Evolutionary conservation across 1,284 basidiomycete genomes (phyloP).

Genomic region (Inonotus obliquus): DNA sequence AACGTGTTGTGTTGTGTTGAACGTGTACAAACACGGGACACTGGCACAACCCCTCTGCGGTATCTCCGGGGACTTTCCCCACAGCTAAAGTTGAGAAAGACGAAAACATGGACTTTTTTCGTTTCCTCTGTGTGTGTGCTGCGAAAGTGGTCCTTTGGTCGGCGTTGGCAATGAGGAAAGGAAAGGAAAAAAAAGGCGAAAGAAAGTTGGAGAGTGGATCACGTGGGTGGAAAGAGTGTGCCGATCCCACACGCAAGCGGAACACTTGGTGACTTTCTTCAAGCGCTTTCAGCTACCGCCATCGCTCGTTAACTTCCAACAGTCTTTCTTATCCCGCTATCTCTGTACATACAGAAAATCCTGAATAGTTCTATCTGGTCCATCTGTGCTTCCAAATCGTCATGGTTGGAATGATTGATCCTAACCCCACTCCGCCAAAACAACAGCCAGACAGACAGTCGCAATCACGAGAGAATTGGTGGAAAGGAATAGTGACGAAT

Average conservation of each 20-base stretch:
- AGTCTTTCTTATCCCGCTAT: neutral
- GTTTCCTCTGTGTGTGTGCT: conserved; percentile 65
- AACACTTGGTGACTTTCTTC: neutral
- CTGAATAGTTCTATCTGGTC: neutral
- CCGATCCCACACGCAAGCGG: neutral
- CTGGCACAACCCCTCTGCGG: conserved; percentile 46
- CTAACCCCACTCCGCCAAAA: neutral
- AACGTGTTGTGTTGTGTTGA: conserved; percentile 21
- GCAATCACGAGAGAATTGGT: conserved; percentile 2
- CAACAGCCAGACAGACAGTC: conserved; percentile 11
- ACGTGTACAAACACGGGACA: conserved; percentile 30
- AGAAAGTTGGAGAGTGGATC: neutral
- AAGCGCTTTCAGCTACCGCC: neutral
- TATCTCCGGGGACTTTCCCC: conserved; percentile 90
- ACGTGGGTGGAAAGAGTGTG: neutral
- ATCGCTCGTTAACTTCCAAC: neutral
- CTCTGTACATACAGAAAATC: neutral
- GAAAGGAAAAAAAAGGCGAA: conserved; percentile 25
- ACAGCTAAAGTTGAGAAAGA: conserved; percentile 51
- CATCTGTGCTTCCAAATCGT: neutral
- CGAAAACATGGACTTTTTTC: too few relatives aligned
- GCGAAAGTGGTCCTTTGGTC: conserved; percentile 81
- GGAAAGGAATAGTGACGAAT: conserved; percentile 8
- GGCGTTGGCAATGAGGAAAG: conserved; percentile 31
- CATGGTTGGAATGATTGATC: conserved; percentile 13